Base-by-base conservation (phyloP, 176 grass and related monocot genomes). In the Elymus sibiricus region DNA sequence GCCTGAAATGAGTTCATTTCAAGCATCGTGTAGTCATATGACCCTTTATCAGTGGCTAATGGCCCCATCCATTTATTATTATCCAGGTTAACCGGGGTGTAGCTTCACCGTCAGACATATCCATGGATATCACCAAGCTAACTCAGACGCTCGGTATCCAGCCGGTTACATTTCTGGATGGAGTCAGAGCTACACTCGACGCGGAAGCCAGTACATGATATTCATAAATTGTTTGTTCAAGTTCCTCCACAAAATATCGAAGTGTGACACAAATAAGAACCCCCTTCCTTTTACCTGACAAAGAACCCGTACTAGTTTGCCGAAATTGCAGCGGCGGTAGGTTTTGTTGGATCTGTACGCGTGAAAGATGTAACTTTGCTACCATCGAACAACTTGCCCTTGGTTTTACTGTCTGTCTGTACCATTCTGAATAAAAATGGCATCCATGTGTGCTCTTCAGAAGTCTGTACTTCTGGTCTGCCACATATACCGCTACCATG, bases 51-150 rank as follows among this genome's bases (percentile, higher is more conserved):
- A 78, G 73, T 46, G 47, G 32, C 64, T 88, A 31, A 88, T 84
- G 14, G 6, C 17, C 28, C 11, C 9, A 79, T 56, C 46, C 14
- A 73, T 74, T 49, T 32, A n/a, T 25, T 80, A 44, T 79, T 87
- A 65, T 82, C 42, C 83, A 98, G 97, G 83, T 94, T 58, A 82
- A 95, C 74, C 84, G 93, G 17, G 96, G 93, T 26, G 93, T 98
- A 64, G 86, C 86, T 64, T 95, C 97, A 53, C 93, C 97, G 60
- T 28, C 97, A 79, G 97, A 95, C 74, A 98, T 95, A 94, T 98
- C 97, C 67, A 98, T 95, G 93, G 90, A 98, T 90, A 98, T 94
- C 88, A 88, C 77, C 75, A 92, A 70, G 84, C 74, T 95, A 84
- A 87, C 87, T 68, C 86, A 92, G 70, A 70, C 90, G 38, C 84